Conservation (phyloP, 768 basidiomycete species). For the Exidia glandulosa region DNA sequence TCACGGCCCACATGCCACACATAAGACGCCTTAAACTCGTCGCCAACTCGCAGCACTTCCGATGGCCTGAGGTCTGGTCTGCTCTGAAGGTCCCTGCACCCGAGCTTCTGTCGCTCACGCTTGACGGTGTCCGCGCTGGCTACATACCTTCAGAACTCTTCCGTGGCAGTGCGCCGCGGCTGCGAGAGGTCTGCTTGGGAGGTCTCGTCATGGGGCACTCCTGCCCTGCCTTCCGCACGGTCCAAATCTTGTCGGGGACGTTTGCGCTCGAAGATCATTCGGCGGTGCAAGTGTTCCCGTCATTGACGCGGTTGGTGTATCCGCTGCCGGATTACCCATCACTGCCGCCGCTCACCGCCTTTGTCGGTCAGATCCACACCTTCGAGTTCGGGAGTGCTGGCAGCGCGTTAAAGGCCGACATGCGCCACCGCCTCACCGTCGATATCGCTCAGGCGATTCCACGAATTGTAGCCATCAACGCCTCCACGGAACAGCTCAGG, state of each 20-base stretch:
- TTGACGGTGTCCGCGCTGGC: background rate
- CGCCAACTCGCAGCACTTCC: background rate
- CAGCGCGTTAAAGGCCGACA: background rate
- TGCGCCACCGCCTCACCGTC: background rate
- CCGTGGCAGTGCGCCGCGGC: background rate
- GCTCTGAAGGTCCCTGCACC: background rate
- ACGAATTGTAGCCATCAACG: background rate
- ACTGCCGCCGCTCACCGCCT: background rate
- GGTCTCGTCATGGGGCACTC: background rate
- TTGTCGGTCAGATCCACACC: background rate
- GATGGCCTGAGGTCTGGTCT: background rate
- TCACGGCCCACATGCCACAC: background rate
- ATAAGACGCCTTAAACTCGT: background rate
- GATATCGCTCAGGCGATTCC: background rate
- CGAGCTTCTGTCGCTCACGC: background rate
- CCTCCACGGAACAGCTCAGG: background rate
- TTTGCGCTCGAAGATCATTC: background rate
- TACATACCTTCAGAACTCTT: background rate
- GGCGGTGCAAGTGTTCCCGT: background rate
- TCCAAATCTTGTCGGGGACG: background rate
- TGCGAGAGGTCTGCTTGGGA: background rate
- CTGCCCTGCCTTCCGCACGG: background rate
- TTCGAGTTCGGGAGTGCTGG: background rate
- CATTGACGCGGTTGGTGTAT: background rate
- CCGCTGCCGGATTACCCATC: background rate